Conservation (phyloP, 768 basidiomycete genomes). For the Panaeolus cyanescens region DNA sequence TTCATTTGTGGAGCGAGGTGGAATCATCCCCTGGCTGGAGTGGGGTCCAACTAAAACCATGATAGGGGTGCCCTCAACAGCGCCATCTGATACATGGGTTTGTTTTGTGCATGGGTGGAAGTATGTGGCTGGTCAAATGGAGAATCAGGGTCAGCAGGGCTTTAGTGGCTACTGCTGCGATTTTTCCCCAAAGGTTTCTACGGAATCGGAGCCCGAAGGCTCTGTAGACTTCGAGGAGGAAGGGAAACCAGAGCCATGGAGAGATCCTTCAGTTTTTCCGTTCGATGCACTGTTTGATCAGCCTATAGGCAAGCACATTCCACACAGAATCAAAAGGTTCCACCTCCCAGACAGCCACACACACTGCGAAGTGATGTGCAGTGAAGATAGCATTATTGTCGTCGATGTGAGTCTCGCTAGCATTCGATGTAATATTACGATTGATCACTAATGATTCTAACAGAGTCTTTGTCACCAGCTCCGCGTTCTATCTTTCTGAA, state of each 20-base stretch:
- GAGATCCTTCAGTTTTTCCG: slow-evolving; percentile 10
- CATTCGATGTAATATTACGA: not conserved
- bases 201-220: not conserved
- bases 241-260: slow-evolving; percentile 10
- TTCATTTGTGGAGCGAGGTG: slow-evolving; percentile 18
- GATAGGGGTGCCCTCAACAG: slow-evolving; percentile 32
- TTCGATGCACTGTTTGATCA: slow-evolving; percentile 36
- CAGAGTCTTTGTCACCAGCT: not conserved
- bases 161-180: not conserved
- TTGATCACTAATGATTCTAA: not conserved
- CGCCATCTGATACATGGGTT: slow-evolving; percentile 50
- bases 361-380: slow-evolving; percentile 46
- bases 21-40: slow-evolving; percentile 40
- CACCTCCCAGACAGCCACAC: slow-evolving; percentile 22
- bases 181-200: not conserved
- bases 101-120: slow-evolving; percentile 59
- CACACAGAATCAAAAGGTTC: slow-evolving; percentile 40
- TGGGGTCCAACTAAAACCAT: slow-evolving; percentile 57
- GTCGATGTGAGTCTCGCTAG: slow-evolving; percentile 41
- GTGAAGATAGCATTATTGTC: slow-evolving; percentile 55
- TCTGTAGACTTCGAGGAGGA: not conserved
- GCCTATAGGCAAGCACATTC: slow-evolving; percentile 44
- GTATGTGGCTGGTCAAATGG: slow-evolving; percentile 29
- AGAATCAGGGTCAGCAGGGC: not conserved
- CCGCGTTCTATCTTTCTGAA: not conserved